Evolutionary conservation across 2,329 filamentous ascomycete genomes (phyloP), one percentile per base, ranked within the genome.

Genomic region (Nemania serpens): DNA sequence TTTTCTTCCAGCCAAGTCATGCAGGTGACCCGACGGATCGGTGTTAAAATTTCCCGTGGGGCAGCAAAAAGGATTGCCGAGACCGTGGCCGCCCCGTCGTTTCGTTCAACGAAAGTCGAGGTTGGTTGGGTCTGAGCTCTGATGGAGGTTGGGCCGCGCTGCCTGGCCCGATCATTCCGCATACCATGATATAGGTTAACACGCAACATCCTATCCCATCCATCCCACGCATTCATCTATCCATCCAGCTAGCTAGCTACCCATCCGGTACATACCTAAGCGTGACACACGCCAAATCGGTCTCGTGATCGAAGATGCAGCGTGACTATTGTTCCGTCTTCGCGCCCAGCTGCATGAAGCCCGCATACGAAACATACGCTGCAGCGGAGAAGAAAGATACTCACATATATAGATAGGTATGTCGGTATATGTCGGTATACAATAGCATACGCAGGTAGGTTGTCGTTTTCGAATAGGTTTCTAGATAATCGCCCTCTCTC

Each of bases 71-170:
- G n/a, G n/a, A n/a, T n/a, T 25, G 55, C 34, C 22, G 54, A 17
- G 25, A 41, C 41, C 43, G 50, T 59, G 55, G 36, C 56, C 47
- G 41, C 33, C 52, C 51, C 56, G 43, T 33, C 46, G 34, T 39
- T 7, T 29, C 36, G 36, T 55, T 45, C 25, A 18, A 52, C 22
- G 18, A 46, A 29, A n/a, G n/a, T n/a, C n/a, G n/a, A n/a, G 36
- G 9, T 33, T 48, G 47, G 55, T 64, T 51, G 52, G 51, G 61
- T 63, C 56, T 47, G 43, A 46, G n/a, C n/a, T n/a, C n/a, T n/a
- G n/a, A n/a, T n/a, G n/a, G n/a, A 62, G 41, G 55, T 64, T 64
- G 62, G 62, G 62, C 62, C 55, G 59, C 62, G 62, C 48, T 62
- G 59, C 59, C 29, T 54, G 48, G 34, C 45, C 42, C 48, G 4